Evolutionary conservation across 2,329 filamentous ascomycete species (phyloP), one percentile per base, ranked within the genome.

Genomic region (Botryosphaeria agaves): DNA sequence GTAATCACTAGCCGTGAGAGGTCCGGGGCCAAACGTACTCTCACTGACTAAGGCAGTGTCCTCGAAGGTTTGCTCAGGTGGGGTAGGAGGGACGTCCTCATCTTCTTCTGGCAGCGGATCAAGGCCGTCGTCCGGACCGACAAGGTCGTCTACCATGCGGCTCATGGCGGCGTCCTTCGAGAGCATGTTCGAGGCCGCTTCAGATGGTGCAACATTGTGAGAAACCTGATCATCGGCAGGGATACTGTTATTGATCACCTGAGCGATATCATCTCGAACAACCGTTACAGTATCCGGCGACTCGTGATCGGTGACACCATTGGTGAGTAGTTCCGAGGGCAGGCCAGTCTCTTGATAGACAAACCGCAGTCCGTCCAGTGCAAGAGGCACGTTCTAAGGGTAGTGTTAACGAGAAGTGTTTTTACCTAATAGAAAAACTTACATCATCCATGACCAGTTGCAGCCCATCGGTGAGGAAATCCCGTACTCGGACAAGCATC

Each of bases 401-500:
- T 41, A 38, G 46, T 40, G 21, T 35, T 41, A 15, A 34, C 34
- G 11, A 28, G 34, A 14, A 40, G 38, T 15, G 36, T n/a, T n/a
- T n/a, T n/a, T n/a, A n/a, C n/a, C n/a, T 33, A 21, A 50, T 42
- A 8, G 36, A 37, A 18, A 40, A 29, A 36, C 43, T 33, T 40
- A 59, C 53, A 30, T 57, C 51, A 38, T 62, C 58, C 32, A 63
- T 54, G n/a, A 66, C 64, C 17, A 77, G 49, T 31, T 65, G 53
- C 21, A 76, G 52, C 3, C 69, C 74, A 46, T 73, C 70, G 28
- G 69, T 61, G 5, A 78, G 53, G 18, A 79, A 59, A 35, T 74
- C 70, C 32, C 66, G 63, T 32, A 78, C 62, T 24, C 75, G 63
- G 44, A 69, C 68, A n/a, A 76, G 58, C 66, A 75, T 76, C 48